A percentile compares a stretch with the other conserved stretches of the same genome.
Conservation (phyloP, 2,329 filamentous ascomycete genomes). For the Cadophora malorum region DNA sequence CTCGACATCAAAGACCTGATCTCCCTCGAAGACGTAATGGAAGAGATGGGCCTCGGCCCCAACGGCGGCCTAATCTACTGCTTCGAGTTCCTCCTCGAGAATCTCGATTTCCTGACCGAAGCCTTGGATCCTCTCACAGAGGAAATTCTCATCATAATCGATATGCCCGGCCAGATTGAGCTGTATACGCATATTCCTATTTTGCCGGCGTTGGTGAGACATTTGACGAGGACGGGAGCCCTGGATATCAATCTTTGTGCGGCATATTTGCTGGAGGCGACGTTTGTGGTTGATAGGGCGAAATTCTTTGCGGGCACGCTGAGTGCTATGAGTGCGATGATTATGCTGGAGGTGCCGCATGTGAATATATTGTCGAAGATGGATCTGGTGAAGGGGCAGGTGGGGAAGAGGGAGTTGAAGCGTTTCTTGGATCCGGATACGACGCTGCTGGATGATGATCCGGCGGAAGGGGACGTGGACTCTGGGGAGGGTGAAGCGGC, state of each 20-base stretch:
- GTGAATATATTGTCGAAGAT: constrained; percentile 97
- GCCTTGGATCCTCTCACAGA: constrained; percentile 86
- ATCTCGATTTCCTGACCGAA: constrained; percentile 89
- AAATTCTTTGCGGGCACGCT: constrained; percentile 98
- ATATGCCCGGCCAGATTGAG: constrained; percentile 99
- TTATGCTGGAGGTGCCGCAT: constrained; percentile 97
- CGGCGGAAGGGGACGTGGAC: constrained; percentile 48
- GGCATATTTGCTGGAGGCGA: constrained; percentile 92
- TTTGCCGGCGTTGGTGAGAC: constrained; percentile 81
- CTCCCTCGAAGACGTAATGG: constrained; percentile 94
- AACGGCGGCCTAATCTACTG: constrained; percentile 96
- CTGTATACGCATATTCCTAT: constrained; percentile 97
- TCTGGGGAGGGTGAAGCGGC: constrained; percentile 59
- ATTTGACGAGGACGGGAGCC: constrained; percentile 77
- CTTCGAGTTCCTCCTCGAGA: constrained; percentile 94
- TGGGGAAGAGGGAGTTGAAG: constrained; percentile 87
- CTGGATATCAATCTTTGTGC: constrained; percentile 93
- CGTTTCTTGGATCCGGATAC: constrained; percentile 89
- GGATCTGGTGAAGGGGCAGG: constrained; percentile 91
- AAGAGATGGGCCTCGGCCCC: constrained; percentile 87
- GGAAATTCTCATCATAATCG: constrained; percentile 96
- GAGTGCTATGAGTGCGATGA: constrained; percentile 98
- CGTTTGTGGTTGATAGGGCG: constrained; percentile 92
- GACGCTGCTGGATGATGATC: constrained; percentile 77
- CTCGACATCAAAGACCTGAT: constrained; percentile 96